phyloP scores from a whole-genome alignment of 352 stramenopile genomes.

The Saprolegnia diclina region DNA sequence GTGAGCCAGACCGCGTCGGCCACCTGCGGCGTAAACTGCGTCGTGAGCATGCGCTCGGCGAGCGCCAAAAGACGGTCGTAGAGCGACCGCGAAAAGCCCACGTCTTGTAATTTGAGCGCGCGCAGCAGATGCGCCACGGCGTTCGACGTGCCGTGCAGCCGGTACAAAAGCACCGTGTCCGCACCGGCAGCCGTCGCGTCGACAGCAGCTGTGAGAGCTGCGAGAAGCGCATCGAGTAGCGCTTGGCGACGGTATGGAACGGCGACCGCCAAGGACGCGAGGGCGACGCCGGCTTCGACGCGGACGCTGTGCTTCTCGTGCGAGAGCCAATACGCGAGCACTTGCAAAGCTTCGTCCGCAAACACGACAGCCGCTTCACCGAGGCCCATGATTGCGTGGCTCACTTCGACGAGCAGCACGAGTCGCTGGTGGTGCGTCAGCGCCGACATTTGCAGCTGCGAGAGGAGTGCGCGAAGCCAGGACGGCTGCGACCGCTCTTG shows the following conservation, averaged over 20 bases:
- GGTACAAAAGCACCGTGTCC: conserved; percentile 38
- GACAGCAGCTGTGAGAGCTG: conserved; percentile 40
- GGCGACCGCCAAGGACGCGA: conserved; percentile 56
- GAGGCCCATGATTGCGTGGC: conserved; percentile 63
- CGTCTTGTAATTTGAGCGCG: conserved; percentile 23
- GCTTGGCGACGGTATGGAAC: conserved; percentile 58
- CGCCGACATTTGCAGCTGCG: conserved; percentile 38
- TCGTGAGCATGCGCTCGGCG: conserved; percentile 67
- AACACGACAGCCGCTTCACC: conserved; percentile 52
- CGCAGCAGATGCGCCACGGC: conserved; percentile 43
- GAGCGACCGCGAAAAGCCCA: conserved; percentile 6
- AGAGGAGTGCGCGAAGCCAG: conserved; percentile 54
- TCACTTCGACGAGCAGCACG: conserved; percentile 52
- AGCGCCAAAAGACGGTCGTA: conserved; percentile 40
- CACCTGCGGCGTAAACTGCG: conserved; percentile 69
- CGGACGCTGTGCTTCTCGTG: conserved; percentile 75
- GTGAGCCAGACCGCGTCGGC: conserved; percentile 82
- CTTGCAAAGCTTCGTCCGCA: conserved; percentile 34
- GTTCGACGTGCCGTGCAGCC: conserved; percentile 60
- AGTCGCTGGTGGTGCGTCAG: conserved; percentile 66
- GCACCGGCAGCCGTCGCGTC: conserved; percentile 8
- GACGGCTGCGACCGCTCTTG: conserved; percentile 56
- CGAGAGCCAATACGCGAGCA: conserved; percentile 42
- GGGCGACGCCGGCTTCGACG: conserved; percentile 55
- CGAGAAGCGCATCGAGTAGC: conserved; percentile 41